Evolutionary conservation across 2,329 filamentous ascomycete species (phyloP).

Genomic region (Plectosphaerella cucumerina): DNA sequence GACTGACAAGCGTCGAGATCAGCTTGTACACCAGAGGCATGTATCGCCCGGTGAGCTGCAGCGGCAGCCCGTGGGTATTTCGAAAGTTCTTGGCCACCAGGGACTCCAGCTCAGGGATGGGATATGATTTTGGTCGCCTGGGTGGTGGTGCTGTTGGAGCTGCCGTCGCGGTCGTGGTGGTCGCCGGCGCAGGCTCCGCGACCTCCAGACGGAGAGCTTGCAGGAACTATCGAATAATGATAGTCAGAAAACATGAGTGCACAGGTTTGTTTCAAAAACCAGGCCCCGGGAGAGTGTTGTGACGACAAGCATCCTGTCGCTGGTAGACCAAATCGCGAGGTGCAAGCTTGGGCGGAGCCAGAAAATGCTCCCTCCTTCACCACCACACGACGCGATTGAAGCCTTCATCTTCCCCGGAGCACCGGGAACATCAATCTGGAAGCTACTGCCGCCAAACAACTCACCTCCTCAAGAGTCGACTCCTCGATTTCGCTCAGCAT

Average conservation of each 20-base stretch:
- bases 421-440: too few species aligned
- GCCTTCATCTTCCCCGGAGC: too few species aligned
- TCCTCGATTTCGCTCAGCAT: conserved; percentile 54
- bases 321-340: too few species aligned
- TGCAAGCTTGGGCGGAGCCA: too few species aligned
- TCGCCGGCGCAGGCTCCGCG: background rate
- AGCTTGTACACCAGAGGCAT: conserved; percentile 54
- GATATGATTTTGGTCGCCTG: conserved; percentile 24
- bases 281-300: background rate
- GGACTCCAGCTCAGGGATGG: conserved; percentile 40
- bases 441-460: conserved; percentile 12
- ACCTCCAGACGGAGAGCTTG: conserved; percentile 15
- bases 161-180: conserved; percentile 2
- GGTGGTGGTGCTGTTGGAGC: conserved; percentile 1
- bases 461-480: conserved; percentile 56
- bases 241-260: background rate
- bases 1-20: conserved; percentile 44
- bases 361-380: too few species aligned
- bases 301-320: too few species aligned
- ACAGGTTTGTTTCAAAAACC: too few species aligned
- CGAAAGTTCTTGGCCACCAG: conserved; percentile 43
- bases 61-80: conserved; percentile 38
- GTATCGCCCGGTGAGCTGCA: conserved; percentile 48
- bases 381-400: too few species aligned
- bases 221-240: conserved; percentile 17